These are phyloP conservation scores for Casuarina cunninghamiana DNA, from an alignment of 306 rosid genomes.

Conservation along the genomic window DNA sequence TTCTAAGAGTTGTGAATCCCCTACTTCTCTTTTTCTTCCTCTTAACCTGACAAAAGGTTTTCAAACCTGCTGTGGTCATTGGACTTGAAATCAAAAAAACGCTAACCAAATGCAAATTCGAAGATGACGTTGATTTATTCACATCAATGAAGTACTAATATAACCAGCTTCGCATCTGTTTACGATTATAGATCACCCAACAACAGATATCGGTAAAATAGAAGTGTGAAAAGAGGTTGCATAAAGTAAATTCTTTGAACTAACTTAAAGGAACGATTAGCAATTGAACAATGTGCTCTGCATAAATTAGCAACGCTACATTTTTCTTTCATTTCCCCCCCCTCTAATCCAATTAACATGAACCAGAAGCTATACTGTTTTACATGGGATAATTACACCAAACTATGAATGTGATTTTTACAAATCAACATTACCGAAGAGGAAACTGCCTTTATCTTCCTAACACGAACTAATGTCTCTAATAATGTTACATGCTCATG, in stretches of 20 bases:
- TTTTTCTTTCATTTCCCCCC: slow-evolving; percentile 19
- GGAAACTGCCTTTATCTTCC: slow-evolving; percentile 33
- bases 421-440: slow-evolving; percentile 41
- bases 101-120: too few species aligned
- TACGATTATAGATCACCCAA: too few species aligned
- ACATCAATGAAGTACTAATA: too few species aligned
- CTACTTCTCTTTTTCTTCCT: not conserved
- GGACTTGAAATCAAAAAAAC: too few species aligned
- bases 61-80: too few species aligned
- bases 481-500: slow-evolving; percentile 66
- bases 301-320: slow-evolving; percentile 39
- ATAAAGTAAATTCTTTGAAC: slow-evolving; percentile 11
- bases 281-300: slow-evolving; percentile 31
- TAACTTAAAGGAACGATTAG: slow-evolving; percentile 16
- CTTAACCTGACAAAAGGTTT: too few species aligned
- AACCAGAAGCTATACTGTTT: slow-evolving; percentile 47
- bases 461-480: slow-evolving; percentile 23
- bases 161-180: too few species aligned
- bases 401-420: slow-evolving; percentile 48
- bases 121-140: too few species aligned
- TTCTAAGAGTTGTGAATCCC: not conserved
- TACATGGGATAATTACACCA: slow-evolving; percentile 54
- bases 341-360: slow-evolving; percentile 38
- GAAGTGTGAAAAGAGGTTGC: not conserved
- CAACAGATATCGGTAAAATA: not conserved